Evolutionary conservation across 257 asterid species (phyloP).

Genomic region (Anisodus acutangulus): DNA sequence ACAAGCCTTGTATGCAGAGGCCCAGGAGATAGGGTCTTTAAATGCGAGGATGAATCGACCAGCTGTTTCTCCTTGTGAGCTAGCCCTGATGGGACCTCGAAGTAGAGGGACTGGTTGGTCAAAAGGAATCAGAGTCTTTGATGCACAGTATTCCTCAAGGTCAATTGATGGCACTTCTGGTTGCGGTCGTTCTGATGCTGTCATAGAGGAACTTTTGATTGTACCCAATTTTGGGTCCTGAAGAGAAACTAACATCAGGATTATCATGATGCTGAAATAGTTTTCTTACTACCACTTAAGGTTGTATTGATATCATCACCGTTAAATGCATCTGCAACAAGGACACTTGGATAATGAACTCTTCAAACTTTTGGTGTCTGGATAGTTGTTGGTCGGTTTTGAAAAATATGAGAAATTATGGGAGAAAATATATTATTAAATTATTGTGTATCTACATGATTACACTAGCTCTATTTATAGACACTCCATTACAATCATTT

Average conservation of each 20-base stretch:
- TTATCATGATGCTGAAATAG: slow-evolving; percentile 7
- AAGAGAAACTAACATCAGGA: slow-evolving; percentile 5
- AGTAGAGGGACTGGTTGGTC: slow-evolving; percentile 66
- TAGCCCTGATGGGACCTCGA: slow-evolving; percentile 68
- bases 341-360: background rate
- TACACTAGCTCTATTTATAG: too few relatives aligned
- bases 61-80: slow-evolving; percentile 49
- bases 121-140: slow-evolving; percentile 62
- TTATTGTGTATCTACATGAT: too few relatives aligned
- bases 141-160: slow-evolving; percentile 66
- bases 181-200: background rate
- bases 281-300: background rate
- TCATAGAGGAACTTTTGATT: background rate
- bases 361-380: background rate
- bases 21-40: slow-evolving; percentile 66
- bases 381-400: background rate
- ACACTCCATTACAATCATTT: too few relatives aligned
- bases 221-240: background rate
- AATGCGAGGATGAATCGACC: slow-evolving; percentile 76
- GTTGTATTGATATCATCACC: background rate
- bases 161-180: slow-evolving; percentile 41
- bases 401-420: background rate
- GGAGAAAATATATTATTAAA: too few relatives aligned
- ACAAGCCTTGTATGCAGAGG: slow-evolving; percentile 58
- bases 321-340: background rate